Base-by-base conservation (phyloP, 2,329 filamentous ascomycete genomes). In the Neonectria hederae region DNA sequence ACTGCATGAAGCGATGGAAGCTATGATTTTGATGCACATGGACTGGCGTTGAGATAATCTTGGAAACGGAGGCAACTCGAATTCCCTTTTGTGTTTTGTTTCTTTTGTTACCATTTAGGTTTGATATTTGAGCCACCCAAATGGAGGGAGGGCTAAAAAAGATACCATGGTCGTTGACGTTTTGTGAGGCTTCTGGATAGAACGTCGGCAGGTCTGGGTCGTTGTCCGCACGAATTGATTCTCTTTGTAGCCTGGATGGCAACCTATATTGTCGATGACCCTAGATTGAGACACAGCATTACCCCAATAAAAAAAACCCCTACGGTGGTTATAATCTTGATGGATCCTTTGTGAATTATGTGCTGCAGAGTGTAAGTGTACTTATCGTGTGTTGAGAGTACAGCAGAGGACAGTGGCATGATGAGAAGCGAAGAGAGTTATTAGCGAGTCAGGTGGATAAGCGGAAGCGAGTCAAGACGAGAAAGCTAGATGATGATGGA, bases 161-260 rank as follows among this genome's bases (percentile, higher is more conserved):
- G 53, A 59, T 59, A 43, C 58, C 26, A 28, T 42, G 17, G 42
- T 54, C 13, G 40, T 57, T 42, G 55, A 53, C 43, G 5, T 32
- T 42, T 63, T 53, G 38, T n/a, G 48, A 55, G 52, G 58, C 45
- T 19, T 24, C 30, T 49, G 35, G 60, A 49, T 32, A n/a, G 17
- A 46, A 46, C 38, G 49, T 63, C 54, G 35, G 48, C 46, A 11
- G 42, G 54, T 60, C 62, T 67, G 58, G 45, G 45, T 53, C 28
- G 38, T 61, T 42, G 54, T 54, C 57, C 57, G 19, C 59, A 64
- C 43, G 40, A 10, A 42, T 43, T 43, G 14, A 42, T 43, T 42
- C 24, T 56, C 26, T 64, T 60, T 71, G 53, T 66, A 63, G 74
- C 73, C 62, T 66, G 69, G 65, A 73, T 67, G 56, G 63, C 59